phyloP scores from a whole-genome alignment of 257 asterid genomes.

The Plantago major region DNA sequence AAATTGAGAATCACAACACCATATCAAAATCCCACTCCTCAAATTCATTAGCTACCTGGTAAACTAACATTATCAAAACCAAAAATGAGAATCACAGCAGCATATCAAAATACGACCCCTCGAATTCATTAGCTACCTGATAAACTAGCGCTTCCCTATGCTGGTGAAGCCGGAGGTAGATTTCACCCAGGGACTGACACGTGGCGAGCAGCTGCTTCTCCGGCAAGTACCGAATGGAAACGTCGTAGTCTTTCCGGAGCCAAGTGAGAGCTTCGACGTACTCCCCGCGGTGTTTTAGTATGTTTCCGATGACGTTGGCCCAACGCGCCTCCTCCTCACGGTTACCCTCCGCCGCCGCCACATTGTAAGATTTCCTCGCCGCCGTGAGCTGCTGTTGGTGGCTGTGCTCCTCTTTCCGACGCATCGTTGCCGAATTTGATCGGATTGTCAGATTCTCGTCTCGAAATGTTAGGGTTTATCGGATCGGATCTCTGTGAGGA shows the following conservation, averaged over 20 bases:
- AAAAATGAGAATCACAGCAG: background rate
- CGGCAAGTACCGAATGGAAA: conserved; percentile 51
- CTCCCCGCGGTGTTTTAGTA: conserved; percentile 82
- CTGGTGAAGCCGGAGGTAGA: conserved; percentile 61
- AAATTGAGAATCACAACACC: background rate
- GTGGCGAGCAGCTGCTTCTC: conserved; percentile 75
- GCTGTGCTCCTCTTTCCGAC: conserved; percentile 45
- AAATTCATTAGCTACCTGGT: no score
- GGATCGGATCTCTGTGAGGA: no score
- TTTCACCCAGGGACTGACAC: conserved; percentile 93
- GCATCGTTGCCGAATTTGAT: conserved; percentile 28
- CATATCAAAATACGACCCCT: no score
- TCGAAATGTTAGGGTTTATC: no score
- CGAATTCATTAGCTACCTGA: conserved; percentile 43
- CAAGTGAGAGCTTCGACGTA: conserved; percentile 78
- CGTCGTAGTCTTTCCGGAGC: conserved; percentile 79
- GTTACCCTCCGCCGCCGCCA: conserved; percentile 56
- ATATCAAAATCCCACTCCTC: no score
- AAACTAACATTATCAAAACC: background rate
- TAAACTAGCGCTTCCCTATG: conserved; percentile 54
- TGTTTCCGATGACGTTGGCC: conserved; percentile 81
- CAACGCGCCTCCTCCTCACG: conserved; percentile 92
- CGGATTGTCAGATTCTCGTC: conserved; percentile 5
- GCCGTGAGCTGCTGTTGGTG: conserved; percentile 45
- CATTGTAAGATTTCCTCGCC: conserved; percentile 57